Conservation (phyloP, 495 filamentous ascomycete species). For the Penicillium ucsense region DNA sequence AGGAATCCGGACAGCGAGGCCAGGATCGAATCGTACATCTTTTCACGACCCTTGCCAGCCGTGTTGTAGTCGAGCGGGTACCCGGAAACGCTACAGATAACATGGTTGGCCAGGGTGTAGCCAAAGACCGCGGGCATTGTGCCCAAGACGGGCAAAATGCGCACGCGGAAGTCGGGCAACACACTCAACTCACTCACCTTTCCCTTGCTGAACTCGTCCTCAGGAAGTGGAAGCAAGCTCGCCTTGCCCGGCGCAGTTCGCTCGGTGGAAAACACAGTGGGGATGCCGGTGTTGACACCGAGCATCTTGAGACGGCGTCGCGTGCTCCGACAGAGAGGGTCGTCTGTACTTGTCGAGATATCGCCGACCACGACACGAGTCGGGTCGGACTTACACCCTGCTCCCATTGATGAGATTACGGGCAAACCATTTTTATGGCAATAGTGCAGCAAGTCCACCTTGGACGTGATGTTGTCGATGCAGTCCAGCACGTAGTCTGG, state of each 20-base stretch:
- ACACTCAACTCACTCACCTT: constrained; percentile 77
- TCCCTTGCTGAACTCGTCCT: constrained; percentile 86
- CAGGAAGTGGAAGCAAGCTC: constrained; percentile 70
- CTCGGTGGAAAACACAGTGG: constrained; percentile 88
- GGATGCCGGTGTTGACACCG: constrained; percentile 76
- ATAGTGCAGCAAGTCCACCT: constrained; percentile 84
- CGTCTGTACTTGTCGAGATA: constrained; percentile 80
- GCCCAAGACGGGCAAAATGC: constrained; percentile 88
- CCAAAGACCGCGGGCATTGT: constrained; percentile 98
- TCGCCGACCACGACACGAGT: constrained; percentile 87
- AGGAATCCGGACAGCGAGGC: constrained; percentile 61
- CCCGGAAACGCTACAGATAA: constrained; percentile 74
- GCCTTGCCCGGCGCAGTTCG: constrained; percentile 89
- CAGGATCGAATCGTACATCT: constrained; percentile 78
- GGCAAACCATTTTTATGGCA: constrained; percentile 65
- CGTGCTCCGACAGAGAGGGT: constrained; percentile 79
- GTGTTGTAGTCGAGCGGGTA: constrained; percentile 80
- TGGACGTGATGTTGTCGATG: constrained; percentile 96
- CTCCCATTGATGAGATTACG: constrained; percentile 93
- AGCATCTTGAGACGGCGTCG: constrained; percentile 66
- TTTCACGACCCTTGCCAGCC: constrained; percentile 68
- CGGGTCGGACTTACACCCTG: constrained; percentile 94
- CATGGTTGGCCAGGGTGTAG: constrained; percentile 79
- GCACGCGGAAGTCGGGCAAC: constrained; percentile 82
- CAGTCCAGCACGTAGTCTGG: constrained; percentile 91